Base-by-base conservation (phyloP, 805 yeast genomes). In the Kodamaea restingae region DNA sequence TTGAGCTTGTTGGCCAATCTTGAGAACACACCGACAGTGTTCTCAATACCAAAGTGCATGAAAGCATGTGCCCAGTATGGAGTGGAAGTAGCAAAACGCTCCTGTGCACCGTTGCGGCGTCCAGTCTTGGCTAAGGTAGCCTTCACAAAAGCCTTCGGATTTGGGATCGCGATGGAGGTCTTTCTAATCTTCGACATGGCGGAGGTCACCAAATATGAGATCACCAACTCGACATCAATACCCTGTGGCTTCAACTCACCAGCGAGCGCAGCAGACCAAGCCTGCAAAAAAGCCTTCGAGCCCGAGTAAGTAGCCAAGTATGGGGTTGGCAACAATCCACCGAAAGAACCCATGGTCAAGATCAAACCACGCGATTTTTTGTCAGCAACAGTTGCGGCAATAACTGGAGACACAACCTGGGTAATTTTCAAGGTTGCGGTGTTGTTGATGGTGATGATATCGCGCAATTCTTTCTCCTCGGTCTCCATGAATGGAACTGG, bases 21-120 rank as follows among this genome's bases (percentile, higher is more conserved):
- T 41, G 91, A 79, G 65, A 73, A 88, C 30, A 85, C 88, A 18
- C 98, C 98, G 35, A 88, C 81, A 8, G 88, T 75, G 54, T 76
- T 76, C 36, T 80, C 90, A 46, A 90, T 78, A 39, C 70, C 69
- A 74, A 85, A 90, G 60, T 90, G 95, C 81, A 90, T 80, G 38
- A 91, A 58, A 2, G 97, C 98, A 65, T 93, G 98, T 2, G 88
- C 63, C 87, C 95, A 88, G 73, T 72, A 93, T 24, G 98, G 98
- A 1, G 98, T 91, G 40, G 72, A 65, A 2, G 96, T 88, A 24
- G 80, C 95, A 52, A 60, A 87, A 53, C 95, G 78, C 46, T 86
- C 96, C 62, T 88, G 96, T 14, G 98, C 95, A 40, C 98, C 98
- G 35, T 81, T 78, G 50, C 95, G 78, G 56, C 86, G 81, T 17